phyloP scores from a whole-genome alignment of 2,329 filamentous ascomycete species.

The Xylaria sp. region DNA sequence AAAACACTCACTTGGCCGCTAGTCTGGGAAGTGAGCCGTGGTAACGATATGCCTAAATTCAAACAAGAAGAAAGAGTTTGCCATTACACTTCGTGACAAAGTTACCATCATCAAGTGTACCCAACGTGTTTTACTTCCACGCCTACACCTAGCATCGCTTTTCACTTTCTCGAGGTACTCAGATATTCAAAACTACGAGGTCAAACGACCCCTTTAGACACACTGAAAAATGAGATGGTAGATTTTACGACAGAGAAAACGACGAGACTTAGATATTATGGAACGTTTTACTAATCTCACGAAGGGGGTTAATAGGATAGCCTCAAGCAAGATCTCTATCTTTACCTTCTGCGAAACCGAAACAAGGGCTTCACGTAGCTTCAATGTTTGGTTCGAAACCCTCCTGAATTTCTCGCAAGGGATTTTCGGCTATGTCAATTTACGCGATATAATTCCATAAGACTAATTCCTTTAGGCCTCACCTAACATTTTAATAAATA shows the following conservation, averaged over 20 bases:
- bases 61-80: not conserved
- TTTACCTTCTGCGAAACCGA: not conserved
- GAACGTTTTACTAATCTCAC: not conserved
- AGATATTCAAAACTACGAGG: too few species aligned
- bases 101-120: not conserved
- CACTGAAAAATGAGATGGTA: not conserved
- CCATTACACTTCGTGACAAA: not conserved
- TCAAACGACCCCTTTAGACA: too few species aligned
- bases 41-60: not conserved
- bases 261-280: not conserved
- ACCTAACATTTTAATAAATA: not conserved
- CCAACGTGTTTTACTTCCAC: not conserved
- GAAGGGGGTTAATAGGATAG: not conserved
- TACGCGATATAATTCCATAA: not conserved
- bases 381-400: not conserved
- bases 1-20: not conserved
- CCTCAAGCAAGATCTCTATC: not conserved
- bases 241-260: not conserved
- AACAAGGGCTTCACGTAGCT: not conserved
- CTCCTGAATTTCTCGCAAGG: not conserved
- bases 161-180: not conserved
- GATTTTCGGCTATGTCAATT: not conserved
- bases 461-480: too few species aligned
- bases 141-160: too few species aligned
- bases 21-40: not conserved